These are phyloP conservation scores for Gliomastix tumulicola DNA, from an alignment of 2,329 filamentous ascomycete species.

Conservation along the genomic window DNA sequence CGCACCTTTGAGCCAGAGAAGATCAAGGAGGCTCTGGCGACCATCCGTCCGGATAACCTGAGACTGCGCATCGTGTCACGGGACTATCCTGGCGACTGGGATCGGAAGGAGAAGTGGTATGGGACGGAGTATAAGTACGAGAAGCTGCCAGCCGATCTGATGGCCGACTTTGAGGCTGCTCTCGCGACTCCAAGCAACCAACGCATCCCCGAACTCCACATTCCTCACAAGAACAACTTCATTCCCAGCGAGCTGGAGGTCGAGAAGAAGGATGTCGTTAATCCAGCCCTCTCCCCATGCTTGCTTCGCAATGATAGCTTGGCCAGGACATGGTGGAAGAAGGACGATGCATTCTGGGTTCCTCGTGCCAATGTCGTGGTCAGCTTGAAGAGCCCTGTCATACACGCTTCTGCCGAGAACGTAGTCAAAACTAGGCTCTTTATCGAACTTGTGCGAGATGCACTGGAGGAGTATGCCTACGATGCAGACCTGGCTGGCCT, in stretches of 20 bases:
- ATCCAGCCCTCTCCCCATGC: slow-evolving; percentile 66
- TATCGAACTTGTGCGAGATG: slow-evolving; percentile 80
- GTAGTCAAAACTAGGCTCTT: slow-evolving; percentile 73
- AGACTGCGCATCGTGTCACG: slow-evolving; percentile 77
- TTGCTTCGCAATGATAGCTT: slow-evolving; percentile 78
- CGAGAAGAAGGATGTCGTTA: slow-evolving; percentile 82
- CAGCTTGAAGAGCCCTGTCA: slow-evolving; percentile 70
- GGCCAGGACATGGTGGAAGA: slow-evolving; percentile 91
- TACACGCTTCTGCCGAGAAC: slow-evolving; percentile 72
- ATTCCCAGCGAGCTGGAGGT: slow-evolving; percentile 90
- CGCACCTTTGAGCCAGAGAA: slow-evolving; percentile 72
- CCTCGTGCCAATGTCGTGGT: slow-evolving; percentile 86
- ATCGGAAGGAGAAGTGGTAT: slow-evolving; percentile 93
- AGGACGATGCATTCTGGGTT: slow-evolving; percentile 97
- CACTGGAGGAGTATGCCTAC: slow-evolving; percentile 87
- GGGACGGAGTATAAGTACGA: slow-evolving; percentile 88
- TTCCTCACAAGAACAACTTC: slow-evolving; percentile 93
- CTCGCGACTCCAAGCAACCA: slow-evolving; percentile 42
- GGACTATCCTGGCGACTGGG: slow-evolving; percentile 76
- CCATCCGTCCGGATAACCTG: slow-evolving; percentile 82
- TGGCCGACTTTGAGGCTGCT: slow-evolving; percentile 63
- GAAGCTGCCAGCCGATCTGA: slow-evolving; percentile 68
- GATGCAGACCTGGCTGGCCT: slow-evolving; percentile 90
- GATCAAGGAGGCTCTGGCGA: slow-evolving; percentile 68
- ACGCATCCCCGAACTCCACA: slow-evolving; percentile 65